A percentile compares a stretch with the other conserved stretches of the same genome.
phyloP scores from a whole-genome alignment of 495 filamentous ascomycete genomes.

The Opeltia flavorubescens region DNA sequence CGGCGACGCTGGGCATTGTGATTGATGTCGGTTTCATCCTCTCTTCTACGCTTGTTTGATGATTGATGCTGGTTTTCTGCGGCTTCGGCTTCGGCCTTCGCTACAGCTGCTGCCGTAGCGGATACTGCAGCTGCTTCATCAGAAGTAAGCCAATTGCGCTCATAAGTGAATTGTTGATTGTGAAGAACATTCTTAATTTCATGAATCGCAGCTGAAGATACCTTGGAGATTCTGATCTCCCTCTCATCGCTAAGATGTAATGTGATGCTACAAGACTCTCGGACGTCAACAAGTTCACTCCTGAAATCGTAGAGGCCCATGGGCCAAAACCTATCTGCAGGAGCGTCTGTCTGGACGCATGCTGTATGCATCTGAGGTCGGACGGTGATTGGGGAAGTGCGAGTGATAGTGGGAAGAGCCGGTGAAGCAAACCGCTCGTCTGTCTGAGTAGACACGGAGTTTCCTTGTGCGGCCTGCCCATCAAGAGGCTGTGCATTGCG shows the following conservation, averaged over 20 bases:
- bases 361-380: background rate
- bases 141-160: background rate
- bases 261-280: background rate
- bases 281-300: background rate
- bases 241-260: background rate
- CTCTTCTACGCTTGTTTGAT: background rate
- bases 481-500: background rate
- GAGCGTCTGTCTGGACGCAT: background rate
- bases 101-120: background rate
- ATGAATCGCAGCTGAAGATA: background rate
- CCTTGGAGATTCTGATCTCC: background rate
- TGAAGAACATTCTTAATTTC: background rate
- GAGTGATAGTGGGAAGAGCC: background rate
- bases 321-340: background rate
- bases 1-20: background rate
- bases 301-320: background rate
- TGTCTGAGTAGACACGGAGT: background rate
- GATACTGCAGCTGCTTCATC: background rate
- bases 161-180: background rate
- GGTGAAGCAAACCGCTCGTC: background rate
- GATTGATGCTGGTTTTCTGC: background rate
- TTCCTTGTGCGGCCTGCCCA: background rate
- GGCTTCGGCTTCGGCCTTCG: background rate
- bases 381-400: background rate
- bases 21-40: background rate